Evolutionary conservation across 208 protist species (phyloP), one percentile per base, ranked within the genome.

Genomic region (Endotrypanum monterogeii): DNA sequence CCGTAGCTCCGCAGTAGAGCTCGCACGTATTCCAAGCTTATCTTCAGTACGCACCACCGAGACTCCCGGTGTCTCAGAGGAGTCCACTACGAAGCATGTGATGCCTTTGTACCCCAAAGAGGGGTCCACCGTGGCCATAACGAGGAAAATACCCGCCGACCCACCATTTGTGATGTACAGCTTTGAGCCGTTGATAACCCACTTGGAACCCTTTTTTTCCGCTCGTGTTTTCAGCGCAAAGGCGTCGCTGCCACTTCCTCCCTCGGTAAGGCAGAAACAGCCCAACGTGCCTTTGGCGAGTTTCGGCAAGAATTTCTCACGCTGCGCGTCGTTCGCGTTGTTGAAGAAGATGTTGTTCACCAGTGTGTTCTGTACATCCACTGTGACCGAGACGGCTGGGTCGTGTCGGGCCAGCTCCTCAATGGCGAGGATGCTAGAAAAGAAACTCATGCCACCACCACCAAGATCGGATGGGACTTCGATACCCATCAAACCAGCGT

Each of bases 41-140:
- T 99, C 84, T 82, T 99, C 98, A 20, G 97, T 97, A 41, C 95
- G 95, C 50, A 97, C 98, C 55, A 99, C 86, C 8, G 63, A 85
- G 12, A 99, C 56, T 51, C 98, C 98, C 0, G 89, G 76, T 14
- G 83, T 95, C 77, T 94, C 86, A 6, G 82, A 68, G 0, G 76
- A 71, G 74, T 98, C 92, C n/a, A 99, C 94, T 2, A 99, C 78
- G 73, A 99, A 99, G 67, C 94, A 94, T 4, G 98, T 99, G 87
- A 99, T 99, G 41, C 91, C 92, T 60, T 96, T 98, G 82, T 98
- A 95, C 25, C 92, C 93, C 66, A 89, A 83, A 11, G 83, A 86
- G 3, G 83, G 76, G 74, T 99, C 92, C n/a, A 94, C 86, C 51
- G 88, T 98, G 41, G 96, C 97, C 87, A 98, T 94, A 16, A 98